A percentile compares a stretch with the other conserved stretches of the same genome.
phyloP scores from a whole-genome alignment of 805 yeast genomes.

The Myxozyma lipomycoides region DNA sequence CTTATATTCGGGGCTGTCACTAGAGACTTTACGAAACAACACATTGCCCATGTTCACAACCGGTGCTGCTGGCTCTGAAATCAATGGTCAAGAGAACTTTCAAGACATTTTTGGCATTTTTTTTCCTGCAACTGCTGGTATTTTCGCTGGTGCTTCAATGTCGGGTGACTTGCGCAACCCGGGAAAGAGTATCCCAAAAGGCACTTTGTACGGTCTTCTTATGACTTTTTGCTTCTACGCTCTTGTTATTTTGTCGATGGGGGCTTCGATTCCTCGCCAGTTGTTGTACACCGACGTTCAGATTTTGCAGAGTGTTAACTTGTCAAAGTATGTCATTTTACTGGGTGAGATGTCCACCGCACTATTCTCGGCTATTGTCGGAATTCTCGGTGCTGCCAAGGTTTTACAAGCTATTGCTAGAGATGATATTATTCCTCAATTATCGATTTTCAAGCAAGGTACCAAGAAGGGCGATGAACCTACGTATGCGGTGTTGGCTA shows the following conservation, averaged over 20 bases:
- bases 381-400: conserved; percentile 92
- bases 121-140: conserved; percentile 98
- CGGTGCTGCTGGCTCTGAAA: conserved; percentile 84
- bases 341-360: conserved; percentile 92
- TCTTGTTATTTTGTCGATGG: conserved; percentile 76
- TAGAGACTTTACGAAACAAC: conserved; percentile 62
- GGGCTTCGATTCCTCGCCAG: conserved; percentile 73
- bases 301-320: conserved; percentile 74
- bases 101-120: conserved; percentile 87
- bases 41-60: conserved; percentile 74
- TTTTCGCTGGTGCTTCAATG: conserved; percentile 98
- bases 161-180: conserved; percentile 88
- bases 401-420: conserved; percentile 81
- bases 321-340: conserved; percentile 63
- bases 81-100: conserved; percentile 62
- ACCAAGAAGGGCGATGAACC: conserved; percentile 50
- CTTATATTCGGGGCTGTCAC: conserved; percentile 54
- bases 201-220: conserved; percentile 81
- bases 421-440: conserved; percentile 82
- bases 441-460: conserved; percentile 55
- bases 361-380: conserved; percentile 88
- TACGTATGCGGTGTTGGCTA: conserved; percentile 58
- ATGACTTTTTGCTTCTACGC: conserved; percentile 75
- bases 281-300: conserved; percentile 75
- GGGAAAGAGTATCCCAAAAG: conserved; percentile 83